These are phyloP conservation scores for Chlorencoelia australis DNA, from an alignment of 2,329 filamentous ascomycete genomes.

Conservation along the genomic window DNA sequence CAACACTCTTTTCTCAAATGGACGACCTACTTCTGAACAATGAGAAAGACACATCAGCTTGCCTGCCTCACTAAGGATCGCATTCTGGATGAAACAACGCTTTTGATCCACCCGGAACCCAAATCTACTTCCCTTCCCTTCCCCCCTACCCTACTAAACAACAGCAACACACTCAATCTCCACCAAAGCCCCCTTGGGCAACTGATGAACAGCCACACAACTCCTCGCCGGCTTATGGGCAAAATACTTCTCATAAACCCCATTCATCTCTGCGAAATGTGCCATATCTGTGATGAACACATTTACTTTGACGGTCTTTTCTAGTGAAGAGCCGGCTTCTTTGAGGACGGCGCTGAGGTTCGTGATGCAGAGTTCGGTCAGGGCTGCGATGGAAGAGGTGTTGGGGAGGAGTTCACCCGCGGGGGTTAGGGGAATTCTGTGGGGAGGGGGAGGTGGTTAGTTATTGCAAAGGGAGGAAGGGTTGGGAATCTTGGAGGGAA, in stretches of 20 bases:
- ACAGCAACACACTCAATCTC: slow-evolving; percentile 88
- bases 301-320: slow-evolving; percentile 83
- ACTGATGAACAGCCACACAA: slow-evolving; percentile 83
- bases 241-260: slow-evolving; percentile 74
- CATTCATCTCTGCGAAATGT: slow-evolving; percentile 50
- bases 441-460: slow-evolving; percentile 55
- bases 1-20: too few relatives aligned
- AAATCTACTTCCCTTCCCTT: not conserved
- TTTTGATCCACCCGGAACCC: too few relatives aligned
- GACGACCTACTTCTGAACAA: too few relatives aligned
- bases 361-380: slow-evolving; percentile 57
- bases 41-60: too few relatives aligned
- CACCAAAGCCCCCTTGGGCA: slow-evolving; percentile 79
- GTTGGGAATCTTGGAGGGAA: not conserved
- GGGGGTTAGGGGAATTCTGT: slow-evolving; percentile 31
- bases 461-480: slow-evolving; percentile 33
- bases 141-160: slow-evolving; percentile 31
- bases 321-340: slow-evolving; percentile 68
- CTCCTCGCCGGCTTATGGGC: slow-evolving; percentile 78
- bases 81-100: too few relatives aligned
- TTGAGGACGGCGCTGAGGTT: slow-evolving; percentile 81
- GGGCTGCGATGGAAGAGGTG: slow-evolving; percentile 51
- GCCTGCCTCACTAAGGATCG: too few relatives aligned
- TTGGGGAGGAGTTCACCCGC: slow-evolving; percentile 31
- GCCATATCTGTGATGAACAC: slow-evolving; percentile 67